Evolutionary conservation across 352 stramenopile species (phyloP), one percentile per base, ranked within the genome.

Genomic region (Elongisporangium undulatum): DNA sequence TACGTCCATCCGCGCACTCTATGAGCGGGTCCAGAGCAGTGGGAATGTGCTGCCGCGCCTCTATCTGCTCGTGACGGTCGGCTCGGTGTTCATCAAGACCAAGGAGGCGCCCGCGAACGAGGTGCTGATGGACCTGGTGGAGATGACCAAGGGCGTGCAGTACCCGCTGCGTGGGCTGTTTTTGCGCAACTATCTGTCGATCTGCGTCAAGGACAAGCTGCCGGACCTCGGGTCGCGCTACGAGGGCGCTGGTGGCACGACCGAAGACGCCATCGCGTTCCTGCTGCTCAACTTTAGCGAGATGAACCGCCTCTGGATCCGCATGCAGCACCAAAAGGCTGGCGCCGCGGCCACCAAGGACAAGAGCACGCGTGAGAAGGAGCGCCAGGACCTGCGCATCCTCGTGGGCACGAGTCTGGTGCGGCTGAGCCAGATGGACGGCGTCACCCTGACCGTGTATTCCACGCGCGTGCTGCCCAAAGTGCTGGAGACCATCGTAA

Each of bases 281-380:
- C 78, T 99, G 58, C 67, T 99, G 58, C 80, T 96, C 45, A 99
- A 99, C 71, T 96, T 99, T 38, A 75, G 90, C 21, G 97, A 99
- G 79, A 98, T 97, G 61, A 99, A 99, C 69, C 92, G 96, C 16
- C 82, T 99, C 15, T 99, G 97, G 98, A 98, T 99, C n/a, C 94
- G 97, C 58, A 98, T 99, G 83, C 97, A 99, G 76, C 75, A 94
- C 62, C 73, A 95, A 68, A 74, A 91, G 64, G 66, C 71, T 61
- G 66, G 74, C 51, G 56, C 79, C 51, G 81, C 63, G 6, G 68
- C 62, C 13, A 56, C 62, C n/a, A 97, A 96, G 60, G 86, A 97
- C 63, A 79, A 79, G 29, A 72, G 85, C 8, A 85, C 82, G 20
- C 74, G 84, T 19, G 82, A 93, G 57, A 91, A 91, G 38, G 85